Base-by-base conservation (phyloP, 2,329 filamentous ascomycete species). In the Fusarium haematococcum region DNA sequence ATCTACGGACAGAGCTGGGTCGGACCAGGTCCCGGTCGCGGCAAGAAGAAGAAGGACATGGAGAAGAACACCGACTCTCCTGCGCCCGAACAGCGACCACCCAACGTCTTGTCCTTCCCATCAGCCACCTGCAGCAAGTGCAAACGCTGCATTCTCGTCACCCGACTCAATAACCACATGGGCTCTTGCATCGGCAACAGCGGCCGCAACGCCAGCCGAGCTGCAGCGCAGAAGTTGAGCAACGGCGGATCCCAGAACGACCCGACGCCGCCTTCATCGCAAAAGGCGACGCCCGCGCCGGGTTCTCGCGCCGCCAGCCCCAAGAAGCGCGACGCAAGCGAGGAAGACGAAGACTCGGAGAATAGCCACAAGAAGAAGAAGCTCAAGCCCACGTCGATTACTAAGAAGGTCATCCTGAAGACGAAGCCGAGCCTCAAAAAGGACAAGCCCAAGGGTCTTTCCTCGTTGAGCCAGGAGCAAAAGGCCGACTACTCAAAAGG, bases 1-100 rank as follows among this genome's bases (percentile, higher is more conserved):
- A 94, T 95, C 74, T 95, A 95, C 82, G 93, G 93, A 60, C 94
- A 95, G 82, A 94, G 92, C 32, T 95, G 94, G 88, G 91, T 94
- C 16, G 91, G 91, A 20, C 92, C 92, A 25, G 89, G 89, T 0
- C 91, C 91, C 25, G 91, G 91, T 16, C 89, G 92, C 69, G 93
- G 93, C 69, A 94, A 93, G 85, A 94, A 93, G 86, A 95, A 93
- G 88, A 95, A 94, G 87, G 93, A 92, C 81, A 91, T 91, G 85
- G 90, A 91, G 81, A 91, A 90, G 85, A 90, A 85, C 54, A 80
- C 84, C 74, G 88, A 89, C 69, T 86, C 85, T 20, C 82, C 86
- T 14, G 84, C 84, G 13, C 83, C 88, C 7, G 90, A 90, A 70
- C 87, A 90, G 69, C 85, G 88, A 23, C 89, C 90, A 13, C 85